Evolutionary conservation across 148 eudicot genomes (phyloP).

Genomic region (Mesembryanthemum crystallinum): DNA sequence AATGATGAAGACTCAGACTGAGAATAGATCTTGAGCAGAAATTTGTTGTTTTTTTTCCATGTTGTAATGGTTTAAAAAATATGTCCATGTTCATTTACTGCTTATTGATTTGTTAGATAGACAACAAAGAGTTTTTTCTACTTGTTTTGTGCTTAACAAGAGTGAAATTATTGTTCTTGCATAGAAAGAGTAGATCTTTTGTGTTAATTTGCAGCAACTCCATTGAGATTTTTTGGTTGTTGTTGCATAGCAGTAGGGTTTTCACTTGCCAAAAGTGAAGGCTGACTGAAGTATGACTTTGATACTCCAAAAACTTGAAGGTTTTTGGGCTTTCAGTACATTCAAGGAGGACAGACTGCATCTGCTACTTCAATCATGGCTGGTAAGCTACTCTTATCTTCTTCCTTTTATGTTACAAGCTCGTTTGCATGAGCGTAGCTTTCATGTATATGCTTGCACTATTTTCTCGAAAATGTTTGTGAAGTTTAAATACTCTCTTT

Average conservation of each 20-base stretch:
- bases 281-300: slow-evolving; percentile 41
- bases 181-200: slow-evolving; percentile 8
- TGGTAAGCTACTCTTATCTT: slow-evolving; percentile 41
- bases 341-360: slow-evolving; percentile 52
- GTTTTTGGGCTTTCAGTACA: slow-evolving; percentile 83
- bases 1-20: neutral
- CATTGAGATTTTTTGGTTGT: slow-evolving; percentile 23
- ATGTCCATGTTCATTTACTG: neutral
- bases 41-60: neutral
- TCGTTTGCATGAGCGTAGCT: neutral
- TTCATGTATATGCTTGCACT: neutral
- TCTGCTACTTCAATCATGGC: slow-evolving; percentile 38
- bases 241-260: slow-evolving; percentile 27
- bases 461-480: neutral
- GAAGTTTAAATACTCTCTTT: neutral
- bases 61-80: neutral
- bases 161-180: slow-evolving; percentile 1
- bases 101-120: neutral
- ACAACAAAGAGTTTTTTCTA: neutral
- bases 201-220: slow-evolving; percentile 1
- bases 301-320: slow-evolving; percentile 51
- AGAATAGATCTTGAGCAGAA: neutral
- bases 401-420: neutral
- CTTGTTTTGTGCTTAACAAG: slow-evolving; percentile 1
- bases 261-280: slow-evolving; percentile 27